A percentile compares a stretch with the other conserved stretches of the same genome.
phyloP scores from a whole-genome alignment of 148 eudicot species.

The Chenopodium quinoa region DNA sequence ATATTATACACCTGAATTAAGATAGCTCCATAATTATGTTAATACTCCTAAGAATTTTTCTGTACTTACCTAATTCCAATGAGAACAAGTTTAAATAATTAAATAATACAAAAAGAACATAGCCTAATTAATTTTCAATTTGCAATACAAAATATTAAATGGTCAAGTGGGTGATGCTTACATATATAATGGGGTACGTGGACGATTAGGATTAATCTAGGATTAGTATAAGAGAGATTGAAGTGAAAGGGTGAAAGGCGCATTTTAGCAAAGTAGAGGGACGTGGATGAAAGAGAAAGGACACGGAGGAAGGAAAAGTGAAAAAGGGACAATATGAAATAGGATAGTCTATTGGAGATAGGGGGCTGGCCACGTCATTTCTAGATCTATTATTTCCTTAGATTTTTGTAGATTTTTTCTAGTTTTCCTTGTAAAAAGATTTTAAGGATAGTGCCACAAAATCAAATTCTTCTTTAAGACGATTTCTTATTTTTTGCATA shows the following conservation, averaged over 20 bases:
- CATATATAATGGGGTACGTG: conserved; percentile 6
- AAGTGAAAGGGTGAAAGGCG: neutral
- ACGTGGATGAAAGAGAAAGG: conserved; percentile 24
- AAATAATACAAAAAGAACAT: too few relatives aligned
- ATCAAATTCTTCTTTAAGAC: too few relatives aligned
- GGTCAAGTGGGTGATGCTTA: conserved; percentile 12
- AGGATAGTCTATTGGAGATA: conserved; percentile 41
- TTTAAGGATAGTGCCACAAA: too few relatives aligned
- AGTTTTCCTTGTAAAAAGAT: too few relatives aligned
- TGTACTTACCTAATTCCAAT: too few relatives aligned
- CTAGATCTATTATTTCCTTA: conserved; percentile 19
- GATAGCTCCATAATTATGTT: too few relatives aligned
- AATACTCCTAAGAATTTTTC: too few relatives aligned
- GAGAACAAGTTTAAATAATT: too few relatives aligned
- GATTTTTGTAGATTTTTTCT: neutral
- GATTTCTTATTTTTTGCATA: too few relatives aligned
- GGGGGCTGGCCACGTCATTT: conserved; percentile 47
- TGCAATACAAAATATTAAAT: too few relatives aligned
- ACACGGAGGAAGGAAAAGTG: conserved; percentile 25
- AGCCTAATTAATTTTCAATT: too few relatives aligned
- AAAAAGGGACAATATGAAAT: conserved; percentile 18
- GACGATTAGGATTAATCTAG: neutral
- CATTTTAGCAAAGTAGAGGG: conserved; percentile 14
- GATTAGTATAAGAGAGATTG: neutral
- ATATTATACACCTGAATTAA: too few relatives aligned